Conservation (phyloP, 2,329 filamentous ascomycete genomes). For the Talaromyces sp. region DNA sequence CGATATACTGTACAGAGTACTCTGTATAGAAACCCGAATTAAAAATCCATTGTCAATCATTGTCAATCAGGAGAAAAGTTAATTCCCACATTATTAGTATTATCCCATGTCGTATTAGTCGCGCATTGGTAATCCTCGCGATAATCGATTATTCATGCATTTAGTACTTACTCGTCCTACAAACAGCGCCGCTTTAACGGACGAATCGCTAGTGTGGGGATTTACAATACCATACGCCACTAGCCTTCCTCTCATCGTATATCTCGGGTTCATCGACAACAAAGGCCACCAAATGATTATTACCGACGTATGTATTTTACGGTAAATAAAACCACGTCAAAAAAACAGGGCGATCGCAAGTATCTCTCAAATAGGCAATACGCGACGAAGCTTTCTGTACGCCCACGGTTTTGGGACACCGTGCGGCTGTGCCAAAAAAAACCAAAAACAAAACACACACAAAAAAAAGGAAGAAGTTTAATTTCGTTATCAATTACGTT, state of each 20-base stretch:
- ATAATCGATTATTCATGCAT: not conserved
- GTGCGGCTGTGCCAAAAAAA: not conserved
- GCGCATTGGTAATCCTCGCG: not conserved
- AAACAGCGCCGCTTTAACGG: not conserved
- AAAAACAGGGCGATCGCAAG: not conserved
- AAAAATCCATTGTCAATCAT: too few species aligned
- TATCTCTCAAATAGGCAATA: not conserved
- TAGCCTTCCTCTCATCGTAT: not conserved
- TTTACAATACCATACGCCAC: not conserved
- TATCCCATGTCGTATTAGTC: too few species aligned
- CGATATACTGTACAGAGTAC: too few species aligned
- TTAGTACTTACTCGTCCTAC: too few species aligned
- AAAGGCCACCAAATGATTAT: too few species aligned
- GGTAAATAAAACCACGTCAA: too few species aligned
- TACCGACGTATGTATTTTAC: too few species aligned
- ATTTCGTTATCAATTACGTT: not conserved
- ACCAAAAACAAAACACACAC: too few species aligned
- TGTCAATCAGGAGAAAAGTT: not conserved
- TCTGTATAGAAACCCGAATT: too few species aligned
- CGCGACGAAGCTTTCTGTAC: not conserved
- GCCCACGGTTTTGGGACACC: not conserved
- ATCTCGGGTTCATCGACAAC: not conserved
- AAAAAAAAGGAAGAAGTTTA: not conserved
- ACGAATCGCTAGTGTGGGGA: not conserved
- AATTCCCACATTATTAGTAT: not conserved